A percentile compares a stretch with the other conserved stretches of the same genome.
Conservation (phyloP, 371 early-diverging fungal genomes). For the Umbelopsis sp. region DNA sequence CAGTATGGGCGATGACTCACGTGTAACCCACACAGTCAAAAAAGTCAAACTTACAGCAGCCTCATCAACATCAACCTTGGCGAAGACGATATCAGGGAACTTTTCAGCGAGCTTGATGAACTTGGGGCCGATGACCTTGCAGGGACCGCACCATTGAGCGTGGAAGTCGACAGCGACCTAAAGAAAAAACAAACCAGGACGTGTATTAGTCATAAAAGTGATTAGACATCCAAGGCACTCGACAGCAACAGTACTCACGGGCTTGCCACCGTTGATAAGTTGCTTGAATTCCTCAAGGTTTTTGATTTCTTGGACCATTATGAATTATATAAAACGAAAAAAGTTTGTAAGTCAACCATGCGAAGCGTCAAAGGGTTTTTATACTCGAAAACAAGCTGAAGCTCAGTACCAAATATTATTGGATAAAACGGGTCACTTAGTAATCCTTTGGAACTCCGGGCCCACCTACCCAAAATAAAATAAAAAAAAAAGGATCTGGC, state of each 20-base stretch:
- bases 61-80: slow-evolving; percentile 88
- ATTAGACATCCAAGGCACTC: too few species aligned
- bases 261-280: slow-evolving; percentile 32
- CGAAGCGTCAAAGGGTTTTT: neutral
- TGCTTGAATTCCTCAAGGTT: slow-evolving; percentile 35
- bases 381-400: neutral
- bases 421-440: neutral
- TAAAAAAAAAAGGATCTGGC: slow-evolving; percentile 1
- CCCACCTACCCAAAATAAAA: neutral
- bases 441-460: slow-evolving; percentile 1
- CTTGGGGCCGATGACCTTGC: slow-evolving; percentile 85
- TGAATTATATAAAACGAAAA: slow-evolving; percentile 19
- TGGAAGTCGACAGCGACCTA: slow-evolving; percentile 69
- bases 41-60: slow-evolving; percentile 42
- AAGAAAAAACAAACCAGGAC: slow-evolving; percentile 2
- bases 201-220: slow-evolving; percentile 11
- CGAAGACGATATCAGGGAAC: slow-evolving; percentile 64
- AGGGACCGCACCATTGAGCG: slow-evolving; percentile 84
- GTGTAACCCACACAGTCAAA: too few species aligned
- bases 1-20: too few species aligned
- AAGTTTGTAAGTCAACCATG: slow-evolving; percentile 7
- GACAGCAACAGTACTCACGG: slow-evolving; percentile 24
- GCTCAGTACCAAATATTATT: neutral
- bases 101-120: slow-evolving; percentile 59
- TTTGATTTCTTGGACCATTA: slow-evolving; percentile 29